Percentiles rank a stretch among this genome's conserved stretches.
phyloP scores from a whole-genome alignment of 208 protist genomes.

The Acanthamoeba quina region DNA sequence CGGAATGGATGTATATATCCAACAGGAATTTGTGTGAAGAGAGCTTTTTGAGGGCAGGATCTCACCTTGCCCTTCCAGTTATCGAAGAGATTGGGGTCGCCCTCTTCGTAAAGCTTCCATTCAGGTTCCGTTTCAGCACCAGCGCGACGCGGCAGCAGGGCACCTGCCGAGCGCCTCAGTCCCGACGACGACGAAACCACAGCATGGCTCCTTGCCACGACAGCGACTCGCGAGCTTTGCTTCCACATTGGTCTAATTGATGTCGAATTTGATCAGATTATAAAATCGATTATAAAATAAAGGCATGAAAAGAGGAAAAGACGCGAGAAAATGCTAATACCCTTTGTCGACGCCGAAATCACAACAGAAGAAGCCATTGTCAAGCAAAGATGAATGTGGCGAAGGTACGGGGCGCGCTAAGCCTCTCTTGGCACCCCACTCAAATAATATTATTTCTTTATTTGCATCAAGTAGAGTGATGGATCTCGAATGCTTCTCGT shows the following conservation, averaged over 20 bases:
- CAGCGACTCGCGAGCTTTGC: neutral
- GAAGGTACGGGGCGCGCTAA: neutral
- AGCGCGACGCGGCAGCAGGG: constrained; percentile 31
- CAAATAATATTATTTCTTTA: no score
- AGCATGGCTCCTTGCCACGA: neutral
- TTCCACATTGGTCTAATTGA: neutral
- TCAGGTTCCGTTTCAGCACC: constrained; percentile 66
- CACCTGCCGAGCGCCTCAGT: neutral
- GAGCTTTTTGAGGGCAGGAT: neutral
- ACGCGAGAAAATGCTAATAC: neutral
- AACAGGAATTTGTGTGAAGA: neutral
- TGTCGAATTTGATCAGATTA: no score
- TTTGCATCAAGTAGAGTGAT: no score
- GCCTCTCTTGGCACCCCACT: no score
- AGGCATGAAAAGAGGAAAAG: no score
- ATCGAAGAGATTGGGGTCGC: constrained; percentile 22
- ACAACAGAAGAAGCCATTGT: neutral
- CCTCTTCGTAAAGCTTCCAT: constrained; percentile 70
- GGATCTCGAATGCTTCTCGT: no score
- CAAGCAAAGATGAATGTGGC: constrained; percentile 5
- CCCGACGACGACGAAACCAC: neutral
- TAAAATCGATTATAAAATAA: no score
- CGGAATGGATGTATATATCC: neutral
- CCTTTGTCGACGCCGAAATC: neutral
- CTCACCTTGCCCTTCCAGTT: constrained; percentile 73